phyloP scores from a whole-genome alignment of 495 filamentous ascomycete genomes.

The Xylaria longipes region DNA sequence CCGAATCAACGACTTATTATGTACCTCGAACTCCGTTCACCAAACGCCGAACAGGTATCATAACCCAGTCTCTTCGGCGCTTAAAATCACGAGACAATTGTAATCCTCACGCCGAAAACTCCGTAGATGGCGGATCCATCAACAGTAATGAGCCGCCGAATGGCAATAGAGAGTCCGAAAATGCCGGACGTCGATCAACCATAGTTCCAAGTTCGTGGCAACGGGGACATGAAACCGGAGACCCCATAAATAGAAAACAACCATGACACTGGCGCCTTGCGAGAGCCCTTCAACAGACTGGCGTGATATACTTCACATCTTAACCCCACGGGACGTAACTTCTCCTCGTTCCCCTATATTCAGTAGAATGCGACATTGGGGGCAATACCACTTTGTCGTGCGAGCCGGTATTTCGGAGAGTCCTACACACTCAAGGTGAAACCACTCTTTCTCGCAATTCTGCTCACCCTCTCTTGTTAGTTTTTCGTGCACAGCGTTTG shows the following conservation, averaged over 20 bases:
- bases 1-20: background rate
- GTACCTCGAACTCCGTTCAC: background rate
- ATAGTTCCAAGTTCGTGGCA: background rate
- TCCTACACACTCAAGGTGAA: slow-evolving; percentile 89
- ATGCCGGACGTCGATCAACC: background rate
- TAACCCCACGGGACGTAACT: slow-evolving; percentile 59
- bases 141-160: background rate
- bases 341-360: slow-evolving; percentile 65
- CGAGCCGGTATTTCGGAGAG: slow-evolving; percentile 75
- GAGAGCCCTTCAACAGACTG: background rate
- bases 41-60: slow-evolving; percentile 20
- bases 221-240: background rate
- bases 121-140: background rate
- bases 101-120: background rate
- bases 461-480: slow-evolving; percentile 35
- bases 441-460: slow-evolving; percentile 85
- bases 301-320: slow-evolving; percentile 42
- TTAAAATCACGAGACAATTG: background rate
- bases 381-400: slow-evolving; percentile 94
- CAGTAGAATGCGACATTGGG: slow-evolving; percentile 76
- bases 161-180: background rate
- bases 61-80: background rate
- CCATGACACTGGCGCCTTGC: background rate
- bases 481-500: background rate
- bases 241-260: background rate